Evolutionary conservation across 2,329 filamentous ascomycete species (phyloP), one percentile per base, ranked within the genome.

Genomic region (Chaetomium globosum): DNA sequence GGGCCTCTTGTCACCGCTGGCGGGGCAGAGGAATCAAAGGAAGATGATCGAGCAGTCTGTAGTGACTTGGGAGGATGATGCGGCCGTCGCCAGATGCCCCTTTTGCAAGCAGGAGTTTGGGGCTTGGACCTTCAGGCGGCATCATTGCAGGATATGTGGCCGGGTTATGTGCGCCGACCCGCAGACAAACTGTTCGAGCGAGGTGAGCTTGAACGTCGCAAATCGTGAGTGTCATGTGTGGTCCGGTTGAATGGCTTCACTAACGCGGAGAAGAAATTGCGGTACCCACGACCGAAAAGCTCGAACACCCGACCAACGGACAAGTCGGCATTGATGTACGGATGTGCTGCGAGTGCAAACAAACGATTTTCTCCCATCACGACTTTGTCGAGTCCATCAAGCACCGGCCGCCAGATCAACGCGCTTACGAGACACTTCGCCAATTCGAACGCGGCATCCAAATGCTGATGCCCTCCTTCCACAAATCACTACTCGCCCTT

Each of bases 21-120:
- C 89, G 1, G 87, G 87, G 48, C 88, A 90, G 68, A 92, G 88
- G 73, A 92, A 89, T 68, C 86, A 89, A 58, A 85, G 92, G 58
- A 95, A 97, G 75, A 75, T 85, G 16, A 80, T 98, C 4, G 95
- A 99, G 75, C 95, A 99, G 74, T 93, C 91, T 0, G 86, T 99
- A 8, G 93, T 99, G 19, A 90, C 89, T 0, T 99, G 95, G 95
- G 91, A 99, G 76, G 93, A 98, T 60, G 95, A 99, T 76, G 83
- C 89, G 0, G 86, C 82, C 36, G 93, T 99, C 6, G 68, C 82
- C 1, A 88, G 88, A 69, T 99, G 95, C 74, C 95, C 95, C 0
- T 97, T 97, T 74, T 99, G 95, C 73, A 91, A 96, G 74, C 95
- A 99, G 73, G 92, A 97, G 64, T 99, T 99, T 76, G 90, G 92